Base-by-base conservation (phyloP, 495 filamentous ascomycete species). In the Xylaria scruposa region DNA sequence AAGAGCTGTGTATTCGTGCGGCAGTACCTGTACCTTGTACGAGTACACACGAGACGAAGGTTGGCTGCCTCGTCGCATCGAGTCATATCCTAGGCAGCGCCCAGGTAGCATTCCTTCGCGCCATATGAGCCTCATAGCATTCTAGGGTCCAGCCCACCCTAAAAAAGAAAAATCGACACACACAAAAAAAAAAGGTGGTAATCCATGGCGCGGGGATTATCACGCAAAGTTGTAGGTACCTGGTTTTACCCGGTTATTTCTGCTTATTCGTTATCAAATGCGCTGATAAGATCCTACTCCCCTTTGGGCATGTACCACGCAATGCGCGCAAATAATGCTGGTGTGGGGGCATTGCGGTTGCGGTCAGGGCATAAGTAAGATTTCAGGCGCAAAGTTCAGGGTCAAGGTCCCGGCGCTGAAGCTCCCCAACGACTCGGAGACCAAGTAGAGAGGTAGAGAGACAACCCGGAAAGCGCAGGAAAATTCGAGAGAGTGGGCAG, bases 11-110 rank as follows among this genome's bases (percentile, higher is more conserved):
- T 73, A 9, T 70, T 42, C 64, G 70, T 58, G 68, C 68, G 72
- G 72, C 72, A 61, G 70, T 77, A 74, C 68, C 64, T 71, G 72
- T 71, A 74, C 63, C 70, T 73, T 72, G 73, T 70, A 53, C 59
- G 56, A 67, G 70, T 72, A 68, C 64, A 68, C 67, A 56, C 12
- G 24, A 72, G 73, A 73, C 73, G 60, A 64, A 42, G 69, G 68
- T 69, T 53, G 76, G 77, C 42, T 78, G 77, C 75, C 76, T 79
- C 73, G 70, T 76, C 72, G 64, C 42, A 61, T 67, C 60, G 77
- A 77, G 77, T 76, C 75, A 76, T 78, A 70, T 68, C 61, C 66
- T 70, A 79, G 77, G 77, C 77, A 79, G 70, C 77, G 69, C 47
- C 51, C 68, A 49, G 49, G 63, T 54, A 51, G 33, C 65, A 76